phyloP scores from a whole-genome alignment of 495 filamentous ascomycete genomes.

The Lepraria neglecta region DNA sequence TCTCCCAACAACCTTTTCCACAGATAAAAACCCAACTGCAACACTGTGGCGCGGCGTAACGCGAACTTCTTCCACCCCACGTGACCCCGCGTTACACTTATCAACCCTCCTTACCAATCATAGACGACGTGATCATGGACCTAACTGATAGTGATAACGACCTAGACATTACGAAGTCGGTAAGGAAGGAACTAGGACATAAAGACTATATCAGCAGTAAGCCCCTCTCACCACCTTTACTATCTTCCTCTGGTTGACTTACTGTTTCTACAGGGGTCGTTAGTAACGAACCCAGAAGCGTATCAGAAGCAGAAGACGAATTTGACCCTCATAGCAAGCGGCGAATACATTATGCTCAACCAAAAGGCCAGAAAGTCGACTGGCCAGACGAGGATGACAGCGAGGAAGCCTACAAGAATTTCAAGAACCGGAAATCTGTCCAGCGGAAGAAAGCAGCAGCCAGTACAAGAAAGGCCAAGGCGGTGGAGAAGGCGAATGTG shows the following conservation, averaged over 20 bases:
- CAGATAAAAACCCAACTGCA: too few relatives aligned
- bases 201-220: constrained; percentile 22
- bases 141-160: constrained; percentile 27
- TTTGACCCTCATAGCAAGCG: neutral
- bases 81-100: constrained; percentile 6
- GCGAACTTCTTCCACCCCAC: neutral
- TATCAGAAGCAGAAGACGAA: constrained; percentile 1
- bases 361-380: constrained; percentile 24
- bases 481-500: constrained; percentile 31
- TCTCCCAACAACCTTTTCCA: too few relatives aligned
- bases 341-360: constrained; percentile 10
- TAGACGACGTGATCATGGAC: constrained; percentile 10
- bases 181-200: constrained; percentile 18
- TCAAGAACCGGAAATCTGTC: constrained; percentile 52
- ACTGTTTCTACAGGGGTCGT: constrained; percentile 12
- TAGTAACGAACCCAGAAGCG: constrained; percentile 1
- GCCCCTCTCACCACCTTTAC: neutral
- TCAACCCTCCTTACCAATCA: neutral
- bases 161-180: constrained; percentile 19
- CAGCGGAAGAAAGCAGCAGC: constrained; percentile 49
- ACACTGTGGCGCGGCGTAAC: too few relatives aligned
- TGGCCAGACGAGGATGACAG: constrained; percentile 39
- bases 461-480: constrained; percentile 43
- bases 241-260: neutral
- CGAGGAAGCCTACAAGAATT: constrained; percentile 50